Percentiles rank a stretch among this genome's conserved stretches.
Conservation (phyloP, 164 flowering plant species). For the Houttuynia cordata region DNA sequence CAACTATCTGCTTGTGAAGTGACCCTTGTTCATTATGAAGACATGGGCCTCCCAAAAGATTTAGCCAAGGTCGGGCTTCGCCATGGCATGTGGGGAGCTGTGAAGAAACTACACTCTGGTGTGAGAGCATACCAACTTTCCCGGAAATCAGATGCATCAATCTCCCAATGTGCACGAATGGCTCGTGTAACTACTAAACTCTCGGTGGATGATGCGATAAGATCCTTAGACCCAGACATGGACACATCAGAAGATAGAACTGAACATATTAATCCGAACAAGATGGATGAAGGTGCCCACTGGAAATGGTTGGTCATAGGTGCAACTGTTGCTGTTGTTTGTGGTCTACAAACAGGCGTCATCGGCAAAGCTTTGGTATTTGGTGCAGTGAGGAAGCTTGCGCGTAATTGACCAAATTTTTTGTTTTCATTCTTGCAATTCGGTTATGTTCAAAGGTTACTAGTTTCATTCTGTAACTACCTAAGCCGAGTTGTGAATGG, state of each 20-base stretch:
- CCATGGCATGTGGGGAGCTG: conserved; percentile 99
- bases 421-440: no score
- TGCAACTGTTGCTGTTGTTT: conserved; percentile 65
- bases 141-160: conserved; percentile 42
- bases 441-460: not conserved
- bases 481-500: not conserved
- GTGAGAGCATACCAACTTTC: conserved; percentile 77
- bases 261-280: conserved; percentile 1
- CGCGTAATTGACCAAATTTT: conserved; percentile 21
- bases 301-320: conserved; percentile 79
- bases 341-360: conserved; percentile 57
- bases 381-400: conserved; percentile 63
- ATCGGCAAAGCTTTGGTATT: conserved; percentile 60
- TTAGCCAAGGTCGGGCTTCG: conserved; percentile 89
- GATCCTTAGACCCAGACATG: conserved; percentile 14
- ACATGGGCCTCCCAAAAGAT: conserved; percentile 97
- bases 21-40: conserved; percentile 77
- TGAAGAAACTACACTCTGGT: conserved; percentile 82
- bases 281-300: conserved; percentile 29
- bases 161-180: conserved; percentile 53
- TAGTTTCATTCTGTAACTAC: not conserved
- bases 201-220: conserved; percentile 20
- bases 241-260: conserved; percentile 24
- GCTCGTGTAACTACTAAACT: conserved; percentile 64
- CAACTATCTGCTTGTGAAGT: conserved; percentile 85